Base-by-base conservation (phyloP, 352 stramenopile species). In the Pythium grandisporangium region DNA sequence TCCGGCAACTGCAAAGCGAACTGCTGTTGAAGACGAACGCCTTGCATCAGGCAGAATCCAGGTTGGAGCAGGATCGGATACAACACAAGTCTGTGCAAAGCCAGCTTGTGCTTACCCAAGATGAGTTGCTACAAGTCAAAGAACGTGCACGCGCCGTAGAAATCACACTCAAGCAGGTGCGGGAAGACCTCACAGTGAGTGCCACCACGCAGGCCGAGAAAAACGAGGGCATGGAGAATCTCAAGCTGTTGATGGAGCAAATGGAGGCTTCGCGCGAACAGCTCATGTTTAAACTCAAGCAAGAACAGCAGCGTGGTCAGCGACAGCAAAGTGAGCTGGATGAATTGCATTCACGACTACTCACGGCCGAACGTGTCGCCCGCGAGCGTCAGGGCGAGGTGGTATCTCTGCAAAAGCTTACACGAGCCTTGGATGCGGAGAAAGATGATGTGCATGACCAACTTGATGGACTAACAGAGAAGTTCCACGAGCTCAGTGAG, bases 211-310 rank as follows among this genome's bases (percentile, higher is more conserved):
- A 87, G 52, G 84, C 67, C 0, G 71, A 87, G 52, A 85, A 84
- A 43, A 75, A 51, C 1, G 73, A 83, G 35, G 55, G 62, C 3
- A 55, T 73, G 20, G 70, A 84, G 40, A 90, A 85, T 22, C 61
- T 83, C 2, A 82, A 83, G 34, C 51, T 87, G 16, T 30, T 93
- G 27, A 65, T 90, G 13, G 75, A 85, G 51, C 76, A 90, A 37
- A 87, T 93, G 70, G 76, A 90, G 42, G 73, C 68, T 0, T 84
- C 74, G n/a, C 71, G 79, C 4, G 76, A 93, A 25, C 72, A 89
- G 51, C 65, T 84, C 46, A 59, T 72, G 13, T 84, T 86, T 45
- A 76, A 90, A 48, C 53, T 77, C 14, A 88, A 89, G 42, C 78
- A 86, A 45, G 64, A 76, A 13, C 70, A 83, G 34, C 66, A 86